phyloP scores from a whole-genome alignment of 106 monocot species.

The Acorus calamus region DNA sequence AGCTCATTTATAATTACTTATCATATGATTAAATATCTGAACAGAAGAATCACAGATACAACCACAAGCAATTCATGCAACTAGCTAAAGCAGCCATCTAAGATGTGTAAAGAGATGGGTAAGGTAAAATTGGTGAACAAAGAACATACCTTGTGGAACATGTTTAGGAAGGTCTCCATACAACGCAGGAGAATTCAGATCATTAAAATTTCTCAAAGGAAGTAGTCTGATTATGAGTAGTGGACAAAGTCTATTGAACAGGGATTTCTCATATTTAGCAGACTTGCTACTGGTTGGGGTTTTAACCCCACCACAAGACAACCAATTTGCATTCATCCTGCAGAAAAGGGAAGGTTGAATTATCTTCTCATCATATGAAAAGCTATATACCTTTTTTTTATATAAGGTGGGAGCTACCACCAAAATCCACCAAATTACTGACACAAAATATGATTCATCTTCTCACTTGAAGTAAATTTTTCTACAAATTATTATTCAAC shows the following conservation, averaged over 20 bases:
- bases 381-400: too few relatives aligned
- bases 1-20: too few relatives aligned
- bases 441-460: too few relatives aligned
- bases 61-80: too few relatives aligned
- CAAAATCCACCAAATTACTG: too few relatives aligned
- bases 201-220: constrained; percentile 9
- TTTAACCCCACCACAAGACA: neutral
- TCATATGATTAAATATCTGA: too few relatives aligned
- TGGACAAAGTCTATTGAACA: constrained; percentile 14
- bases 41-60: too few relatives aligned
- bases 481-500: too few relatives aligned
- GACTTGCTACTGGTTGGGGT: neutral
- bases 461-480: too few relatives aligned
- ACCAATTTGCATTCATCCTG: constrained; percentile 1
- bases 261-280: neutral
- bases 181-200: constrained; percentile 3
- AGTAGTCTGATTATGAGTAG: constrained; percentile 4
- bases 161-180: constrained; percentile 3
- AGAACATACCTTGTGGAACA: constrained; percentile 3
- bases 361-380: neutral
- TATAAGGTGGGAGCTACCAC: too few relatives aligned
- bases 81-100: too few relatives aligned
- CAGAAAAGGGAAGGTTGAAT: constrained; percentile 1
- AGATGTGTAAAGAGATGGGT: too few relatives aligned
- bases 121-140: neutral